phyloP scores from a whole-genome alignment of 495 filamentous ascomycete species.

The Podospora didyma region DNA sequence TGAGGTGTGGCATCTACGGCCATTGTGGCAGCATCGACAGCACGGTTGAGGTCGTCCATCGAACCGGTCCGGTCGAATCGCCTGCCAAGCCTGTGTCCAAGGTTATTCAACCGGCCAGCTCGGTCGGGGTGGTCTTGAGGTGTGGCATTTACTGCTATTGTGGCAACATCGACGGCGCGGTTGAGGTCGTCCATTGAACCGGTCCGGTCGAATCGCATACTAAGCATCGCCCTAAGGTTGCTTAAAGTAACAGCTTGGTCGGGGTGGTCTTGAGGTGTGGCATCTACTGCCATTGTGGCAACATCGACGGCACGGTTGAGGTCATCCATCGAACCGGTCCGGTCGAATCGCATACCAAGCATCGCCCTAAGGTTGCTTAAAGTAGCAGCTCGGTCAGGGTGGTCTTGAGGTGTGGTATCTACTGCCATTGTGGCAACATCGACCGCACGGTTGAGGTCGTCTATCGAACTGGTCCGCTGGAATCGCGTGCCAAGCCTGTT shows the following conservation, averaged over 20 bases:
- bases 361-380: not conserved
- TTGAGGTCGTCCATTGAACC: conserved; percentile 1
- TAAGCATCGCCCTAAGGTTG: not conserved
- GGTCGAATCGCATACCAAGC: not conserved
- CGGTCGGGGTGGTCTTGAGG: conserved; percentile 6
- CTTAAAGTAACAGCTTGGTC: not conserved
- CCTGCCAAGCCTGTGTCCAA: not conserved
- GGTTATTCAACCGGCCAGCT: conserved; percentile 1
- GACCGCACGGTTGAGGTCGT: not conserved
- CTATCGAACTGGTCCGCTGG: not conserved
- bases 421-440: not conserved
- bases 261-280: conserved; percentile 7
- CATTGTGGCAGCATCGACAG: conserved; percentile 1
- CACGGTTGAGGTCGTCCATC: conserved; percentile 1
- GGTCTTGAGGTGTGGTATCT: not conserved
- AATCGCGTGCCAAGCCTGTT: not conserved
- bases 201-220: not conserved
- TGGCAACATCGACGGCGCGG: conserved; percentile 1
- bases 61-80: not conserved
- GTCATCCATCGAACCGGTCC: conserved; percentile 4
- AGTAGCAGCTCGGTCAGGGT: not conserved
- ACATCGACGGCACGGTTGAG: conserved; percentile 2
- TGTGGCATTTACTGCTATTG: conserved; percentile 2
- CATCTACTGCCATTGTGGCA: conserved; percentile 2
- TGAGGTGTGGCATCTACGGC: conserved; percentile 3